A percentile compares a stretch with the other conserved stretches of the same genome.
Conservation (phyloP, 1,284 basidiomycete species). For the Vanrija humicola region DNA sequence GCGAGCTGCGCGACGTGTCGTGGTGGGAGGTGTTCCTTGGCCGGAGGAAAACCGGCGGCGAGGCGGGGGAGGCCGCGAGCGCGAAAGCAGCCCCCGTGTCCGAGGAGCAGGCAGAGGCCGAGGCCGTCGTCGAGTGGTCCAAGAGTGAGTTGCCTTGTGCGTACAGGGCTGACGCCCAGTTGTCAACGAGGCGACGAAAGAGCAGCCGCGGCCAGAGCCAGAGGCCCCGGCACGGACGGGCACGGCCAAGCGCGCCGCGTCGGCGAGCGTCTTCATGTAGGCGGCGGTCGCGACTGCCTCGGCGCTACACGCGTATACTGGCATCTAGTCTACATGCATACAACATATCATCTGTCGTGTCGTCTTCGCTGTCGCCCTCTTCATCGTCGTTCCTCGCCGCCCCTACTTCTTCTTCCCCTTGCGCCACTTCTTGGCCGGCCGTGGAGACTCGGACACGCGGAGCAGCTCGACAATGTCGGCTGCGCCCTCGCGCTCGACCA, state of each 20-base stretch:
- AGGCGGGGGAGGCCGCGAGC: not conserved
- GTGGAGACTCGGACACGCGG: not conserved
- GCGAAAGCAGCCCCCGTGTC: slow-evolving; percentile 14
- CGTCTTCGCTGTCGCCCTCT: not conserved
- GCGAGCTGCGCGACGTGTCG: slow-evolving; percentile 29
- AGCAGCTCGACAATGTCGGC: not conserved
- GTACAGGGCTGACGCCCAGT: not conserved
- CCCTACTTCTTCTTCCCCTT: not conserved
- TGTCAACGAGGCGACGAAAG: slow-evolving; percentile 1
- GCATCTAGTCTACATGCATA: slow-evolving; percentile 13
- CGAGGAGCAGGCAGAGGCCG: slow-evolving; percentile 27
- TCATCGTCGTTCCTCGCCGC: too few relatives aligned
- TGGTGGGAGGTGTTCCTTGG: slow-evolving; percentile 46
- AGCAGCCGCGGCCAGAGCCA: not conserved
- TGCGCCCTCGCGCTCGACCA: not conserved
- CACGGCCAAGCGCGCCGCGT: slow-evolving; percentile 2
- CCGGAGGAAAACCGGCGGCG: slow-evolving; percentile 10
- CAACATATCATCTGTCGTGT: slow-evolving; percentile 5
- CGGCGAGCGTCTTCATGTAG: slow-evolving; percentile 10
- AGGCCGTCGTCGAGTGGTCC: slow-evolving; percentile 10
- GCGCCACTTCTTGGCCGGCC: slow-evolving; percentile 9
- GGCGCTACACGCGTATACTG: too few relatives aligned
- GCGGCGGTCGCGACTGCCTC: not conserved
- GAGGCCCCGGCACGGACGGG: not conserved
- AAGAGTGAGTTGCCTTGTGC: slow-evolving; percentile 4